Evolutionary conservation across 352 stramenopile genomes (phyloP).

Genomic region (Phytopythium helicoides): DNA sequence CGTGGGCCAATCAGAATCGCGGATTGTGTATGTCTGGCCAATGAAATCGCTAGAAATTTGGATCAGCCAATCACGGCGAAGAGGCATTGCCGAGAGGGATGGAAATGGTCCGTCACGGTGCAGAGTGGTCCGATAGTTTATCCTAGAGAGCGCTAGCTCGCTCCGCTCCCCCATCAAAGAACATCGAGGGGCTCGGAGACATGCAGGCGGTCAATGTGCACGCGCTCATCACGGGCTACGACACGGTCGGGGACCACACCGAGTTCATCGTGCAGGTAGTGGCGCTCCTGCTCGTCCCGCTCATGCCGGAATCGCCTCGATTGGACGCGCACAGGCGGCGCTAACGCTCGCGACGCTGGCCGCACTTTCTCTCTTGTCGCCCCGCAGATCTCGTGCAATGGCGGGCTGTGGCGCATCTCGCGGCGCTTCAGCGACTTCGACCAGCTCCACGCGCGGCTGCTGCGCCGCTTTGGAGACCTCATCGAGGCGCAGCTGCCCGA

Average conservation of each 20-base stretch:
- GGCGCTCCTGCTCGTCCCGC: background rate
- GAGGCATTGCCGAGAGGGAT: no score
- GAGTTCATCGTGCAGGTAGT: conserved; percentile 78
- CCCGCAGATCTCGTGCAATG: conserved; percentile 76
- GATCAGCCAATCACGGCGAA: no score
- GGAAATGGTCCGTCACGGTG: no score
- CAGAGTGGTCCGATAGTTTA: no score
- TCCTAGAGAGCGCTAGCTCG: no score
- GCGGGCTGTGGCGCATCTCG: conserved; percentile 79
- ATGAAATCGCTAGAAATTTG: no score
- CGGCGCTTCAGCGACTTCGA: conserved; percentile 88
- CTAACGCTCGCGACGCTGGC: background rate
- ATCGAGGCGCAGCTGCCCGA: conserved; percentile 69
- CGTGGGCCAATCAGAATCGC: no score
- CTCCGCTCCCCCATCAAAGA: no score
- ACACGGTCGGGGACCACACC: conserved; percentile 83
- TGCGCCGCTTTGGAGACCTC: conserved; percentile 68
- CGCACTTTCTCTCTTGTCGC: background rate
- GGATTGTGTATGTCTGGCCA: no score
- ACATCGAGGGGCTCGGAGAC: background rate
- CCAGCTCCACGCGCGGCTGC: conserved; percentile 76
- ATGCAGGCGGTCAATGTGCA: conserved; percentile 75
- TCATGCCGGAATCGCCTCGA: background rate
- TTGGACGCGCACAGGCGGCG: no score
- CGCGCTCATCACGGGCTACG: conserved; percentile 77